These are phyloP conservation scores for Fusarium musae DNA, from an alignment of 2,329 filamentous ascomycete genomes.

Conservation along the genomic window DNA sequence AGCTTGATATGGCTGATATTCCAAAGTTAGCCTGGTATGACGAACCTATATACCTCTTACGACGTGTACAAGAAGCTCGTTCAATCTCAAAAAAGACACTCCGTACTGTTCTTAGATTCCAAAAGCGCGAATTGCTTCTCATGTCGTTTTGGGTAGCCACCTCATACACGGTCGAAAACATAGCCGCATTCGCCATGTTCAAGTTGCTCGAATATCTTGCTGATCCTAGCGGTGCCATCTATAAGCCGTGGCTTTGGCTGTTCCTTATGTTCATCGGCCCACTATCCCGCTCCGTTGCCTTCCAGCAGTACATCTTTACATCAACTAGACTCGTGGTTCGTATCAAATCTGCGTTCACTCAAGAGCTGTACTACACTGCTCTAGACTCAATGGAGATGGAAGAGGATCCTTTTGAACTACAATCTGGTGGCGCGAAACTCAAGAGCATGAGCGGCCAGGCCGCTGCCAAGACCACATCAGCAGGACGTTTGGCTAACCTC, in stretches of 20 bases:
- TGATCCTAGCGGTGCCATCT: conserved; percentile 55
- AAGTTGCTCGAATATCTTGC: conserved; percentile 63
- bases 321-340: conserved; percentile 67
- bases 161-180: conserved; percentile 58
- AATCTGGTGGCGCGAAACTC: conserved; percentile 39
- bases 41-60: conserved; percentile 61
- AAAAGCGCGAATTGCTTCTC: conserved; percentile 54
- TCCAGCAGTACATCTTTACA: conserved; percentile 68
- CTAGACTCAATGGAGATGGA: conserved; percentile 67
- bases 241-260: conserved; percentile 65
- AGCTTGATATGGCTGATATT: conserved; percentile 60
- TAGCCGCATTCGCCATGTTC: conserved; percentile 65
- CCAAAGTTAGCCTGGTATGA: conserved; percentile 66
- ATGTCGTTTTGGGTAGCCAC: conserved; percentile 58
- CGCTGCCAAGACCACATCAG: conserved; percentile 54
- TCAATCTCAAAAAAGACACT: conserved; percentile 56
- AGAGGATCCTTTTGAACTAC: conserved; percentile 59
- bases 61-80: conserved; percentile 57
- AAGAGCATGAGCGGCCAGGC: conserved; percentile 44
- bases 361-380: conserved; percentile 67
- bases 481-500: conserved; percentile 64
- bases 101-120: conserved; percentile 57
- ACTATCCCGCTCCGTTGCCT: conserved; percentile 58
- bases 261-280: conserved; percentile 64
- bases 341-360: conserved; percentile 66